These are phyloP conservation scores for Aspergillus fijiensis DNA, from an alignment of 2,329 filamentous ascomycete species.

Conservation along the genomic window DNA sequence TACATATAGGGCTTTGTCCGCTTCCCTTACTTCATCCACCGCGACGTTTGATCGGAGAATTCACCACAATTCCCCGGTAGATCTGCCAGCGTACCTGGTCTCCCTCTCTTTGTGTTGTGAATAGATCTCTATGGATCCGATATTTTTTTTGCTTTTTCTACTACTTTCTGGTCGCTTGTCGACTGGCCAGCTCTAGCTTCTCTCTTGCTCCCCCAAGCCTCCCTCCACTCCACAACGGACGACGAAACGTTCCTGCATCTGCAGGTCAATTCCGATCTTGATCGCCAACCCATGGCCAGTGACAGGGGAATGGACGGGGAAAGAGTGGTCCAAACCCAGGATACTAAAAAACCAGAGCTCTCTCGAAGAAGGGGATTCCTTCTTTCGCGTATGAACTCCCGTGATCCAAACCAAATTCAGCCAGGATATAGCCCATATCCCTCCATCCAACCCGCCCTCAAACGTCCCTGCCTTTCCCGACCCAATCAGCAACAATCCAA, in stretches of 20 bases:
- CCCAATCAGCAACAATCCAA: not conserved
- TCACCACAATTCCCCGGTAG: constrained; percentile 1
- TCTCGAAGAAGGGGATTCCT: not conserved
- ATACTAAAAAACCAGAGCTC: not conserved
- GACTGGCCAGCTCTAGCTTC: not conserved
- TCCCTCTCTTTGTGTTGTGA: not conserved
- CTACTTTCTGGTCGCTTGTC: not conserved
- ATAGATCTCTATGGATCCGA: not conserved
- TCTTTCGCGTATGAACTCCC: not conserved
- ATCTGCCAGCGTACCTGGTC: not conserved
- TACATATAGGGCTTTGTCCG: constrained; percentile 31
- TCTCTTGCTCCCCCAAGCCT: not conserved
- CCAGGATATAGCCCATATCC: not conserved
- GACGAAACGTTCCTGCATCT: not conserved
- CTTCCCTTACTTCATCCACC: constrained; percentile 5
- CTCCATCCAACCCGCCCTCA: not conserved
- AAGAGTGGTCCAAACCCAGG: not conserved
- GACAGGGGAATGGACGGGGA: not conserved
- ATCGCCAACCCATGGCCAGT: not conserved
- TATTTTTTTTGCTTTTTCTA: not conserved
- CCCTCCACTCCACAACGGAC: not conserved
- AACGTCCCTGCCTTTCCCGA: not conserved
- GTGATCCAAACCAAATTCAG: not conserved
- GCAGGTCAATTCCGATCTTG: not conserved
- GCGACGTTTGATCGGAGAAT: constrained; percentile 14